Evolutionary conservation across 371 early-diverging fungal species (phyloP).

Genomic region (Blakeslea trispora): DNA sequence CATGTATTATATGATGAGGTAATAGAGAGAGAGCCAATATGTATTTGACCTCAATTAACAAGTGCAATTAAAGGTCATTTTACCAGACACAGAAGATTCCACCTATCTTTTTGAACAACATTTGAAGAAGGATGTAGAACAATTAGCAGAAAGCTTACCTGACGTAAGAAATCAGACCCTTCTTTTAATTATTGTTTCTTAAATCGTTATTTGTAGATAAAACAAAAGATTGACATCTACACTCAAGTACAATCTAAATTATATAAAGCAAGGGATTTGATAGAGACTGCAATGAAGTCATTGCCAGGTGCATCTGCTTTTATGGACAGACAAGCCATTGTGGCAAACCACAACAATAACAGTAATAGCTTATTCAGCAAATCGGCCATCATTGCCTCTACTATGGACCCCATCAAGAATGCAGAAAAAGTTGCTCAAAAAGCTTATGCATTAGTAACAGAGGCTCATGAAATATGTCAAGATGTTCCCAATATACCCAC

Average conservation of each 20-base stretch:
- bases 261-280: conserved; percentile 38
- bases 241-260: conserved; percentile 32
- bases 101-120: conserved; percentile 34
- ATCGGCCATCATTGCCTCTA: background rate
- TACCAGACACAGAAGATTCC: conserved; percentile 30
- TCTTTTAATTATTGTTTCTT: background rate
- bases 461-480: conserved; percentile 29
- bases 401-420: conserved; percentile 15
- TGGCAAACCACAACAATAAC: conserved; percentile 1
- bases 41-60: too few species aligned
- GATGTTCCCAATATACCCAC: conserved; percentile 36
- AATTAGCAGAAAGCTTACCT: conserved; percentile 36
- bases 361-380: conserved; percentile 10
- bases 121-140: conserved; percentile 36
- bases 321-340: conserved; percentile 41
- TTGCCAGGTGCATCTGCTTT: conserved; percentile 45
- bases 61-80: too few species aligned
- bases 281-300: conserved; percentile 47
- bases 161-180: conserved; percentile 22
- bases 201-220: conserved; percentile 21
- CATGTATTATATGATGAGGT: conserved; percentile 43
- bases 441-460: conserved; percentile 25
- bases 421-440: conserved; percentile 30
- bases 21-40: too few species aligned
- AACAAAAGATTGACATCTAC: conserved; percentile 29